Evolutionary conservation across 306 rosid genomes (phyloP).

Genomic region (Castanea mollissima): DNA sequence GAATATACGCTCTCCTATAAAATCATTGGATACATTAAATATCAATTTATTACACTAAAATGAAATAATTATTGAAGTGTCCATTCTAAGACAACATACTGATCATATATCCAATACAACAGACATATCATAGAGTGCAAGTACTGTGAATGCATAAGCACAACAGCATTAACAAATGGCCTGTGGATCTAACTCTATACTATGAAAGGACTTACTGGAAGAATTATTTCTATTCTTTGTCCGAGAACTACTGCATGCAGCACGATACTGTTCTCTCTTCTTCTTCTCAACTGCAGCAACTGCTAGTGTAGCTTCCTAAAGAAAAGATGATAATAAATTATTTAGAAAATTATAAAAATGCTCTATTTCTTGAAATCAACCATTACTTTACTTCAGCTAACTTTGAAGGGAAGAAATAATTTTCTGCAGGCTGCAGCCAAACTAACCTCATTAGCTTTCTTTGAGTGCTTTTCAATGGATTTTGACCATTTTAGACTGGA

Average conservation of each 20-base stretch:
- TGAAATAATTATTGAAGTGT: background rate
- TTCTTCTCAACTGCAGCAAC: conserved; percentile 92
- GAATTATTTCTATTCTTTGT: conserved; percentile 56
- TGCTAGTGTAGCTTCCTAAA: conserved; percentile 89
- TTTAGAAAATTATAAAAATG: conserved; percentile 8
- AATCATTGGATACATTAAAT: conserved; percentile 33
- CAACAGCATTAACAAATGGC: conserved; percentile 5
- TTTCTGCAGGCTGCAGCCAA: conserved; percentile 7
- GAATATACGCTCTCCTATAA: conserved; percentile 74
- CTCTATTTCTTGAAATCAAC: conserved; percentile 8
- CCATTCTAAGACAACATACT: background rate
- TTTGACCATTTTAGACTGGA: conserved; percentile 98
- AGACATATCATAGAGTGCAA: background rate
- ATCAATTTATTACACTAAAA: conserved; percentile 5
- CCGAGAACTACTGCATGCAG: conserved; percentile 42
- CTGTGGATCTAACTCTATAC: conserved; percentile 12
- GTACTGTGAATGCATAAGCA: conserved; percentile 2
- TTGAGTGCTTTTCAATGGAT: conserved; percentile 85
- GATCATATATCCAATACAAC: background rate
- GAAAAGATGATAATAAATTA: conserved; percentile 22
- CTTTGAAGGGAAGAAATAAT: conserved; percentile 3
- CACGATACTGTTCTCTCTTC: conserved; percentile 72
- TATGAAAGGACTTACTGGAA: conserved; percentile 45
- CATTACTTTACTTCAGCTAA: conserved; percentile 7
- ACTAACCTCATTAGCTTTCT: conserved; percentile 95